Percentiles rank a stretch among this genome's conserved stretches.
Evolutionary conservation across 495 filamentous ascomycete genomes (phyloP).

Genomic region (Penicillium coffeae): DNA sequence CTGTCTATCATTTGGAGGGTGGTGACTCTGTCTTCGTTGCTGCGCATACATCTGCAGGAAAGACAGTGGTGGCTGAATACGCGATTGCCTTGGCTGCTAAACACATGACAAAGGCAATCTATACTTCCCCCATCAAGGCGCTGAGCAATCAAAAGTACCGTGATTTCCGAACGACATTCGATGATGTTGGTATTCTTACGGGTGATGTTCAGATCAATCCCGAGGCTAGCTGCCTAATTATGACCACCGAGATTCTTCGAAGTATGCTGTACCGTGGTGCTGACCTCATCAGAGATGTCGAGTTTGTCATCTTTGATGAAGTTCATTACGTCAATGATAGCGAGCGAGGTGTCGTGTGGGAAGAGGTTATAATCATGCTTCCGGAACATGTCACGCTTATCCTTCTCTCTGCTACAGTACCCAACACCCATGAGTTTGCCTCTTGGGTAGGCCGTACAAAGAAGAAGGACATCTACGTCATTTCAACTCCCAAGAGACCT

Average conservation of each 20-base stretch:
- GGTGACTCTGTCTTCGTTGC: slow-evolving; percentile 98
- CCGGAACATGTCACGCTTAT: slow-evolving; percentile 95
- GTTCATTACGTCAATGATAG: slow-evolving; percentile 98
- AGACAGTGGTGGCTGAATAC: slow-evolving; percentile 97
- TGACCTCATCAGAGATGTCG: slow-evolving; percentile 93
- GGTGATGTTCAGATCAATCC: slow-evolving; percentile 98
- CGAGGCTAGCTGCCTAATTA: slow-evolving; percentile 96
- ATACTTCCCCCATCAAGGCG: slow-evolving; percentile 98
- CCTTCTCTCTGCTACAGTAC: slow-evolving; percentile 90
- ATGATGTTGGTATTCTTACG: slow-evolving; percentile 94
- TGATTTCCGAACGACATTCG: slow-evolving; percentile 83
- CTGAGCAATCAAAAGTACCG: slow-evolving; percentile 98
- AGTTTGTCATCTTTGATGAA: slow-evolving; percentile 98
- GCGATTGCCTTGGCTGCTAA: slow-evolving; percentile 92
- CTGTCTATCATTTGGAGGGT: slow-evolving; percentile 93
- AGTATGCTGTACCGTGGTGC: slow-evolving; percentile 98
- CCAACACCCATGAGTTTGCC: slow-evolving; percentile 95
- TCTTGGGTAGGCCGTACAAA: slow-evolving; percentile 98
- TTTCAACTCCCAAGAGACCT: slow-evolving; percentile 92
- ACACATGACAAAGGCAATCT: slow-evolving; percentile 99
- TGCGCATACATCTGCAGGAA: slow-evolving; percentile 97
- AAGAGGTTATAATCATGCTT: slow-evolving; percentile 99
- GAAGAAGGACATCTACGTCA: slow-evolving; percentile 98
- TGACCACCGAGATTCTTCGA: slow-evolving; percentile 96
- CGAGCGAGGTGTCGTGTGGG: slow-evolving; percentile 98